Conservation (phyloP, 2,329 filamentous ascomycete species). For the Amauroascus niger region DNA sequence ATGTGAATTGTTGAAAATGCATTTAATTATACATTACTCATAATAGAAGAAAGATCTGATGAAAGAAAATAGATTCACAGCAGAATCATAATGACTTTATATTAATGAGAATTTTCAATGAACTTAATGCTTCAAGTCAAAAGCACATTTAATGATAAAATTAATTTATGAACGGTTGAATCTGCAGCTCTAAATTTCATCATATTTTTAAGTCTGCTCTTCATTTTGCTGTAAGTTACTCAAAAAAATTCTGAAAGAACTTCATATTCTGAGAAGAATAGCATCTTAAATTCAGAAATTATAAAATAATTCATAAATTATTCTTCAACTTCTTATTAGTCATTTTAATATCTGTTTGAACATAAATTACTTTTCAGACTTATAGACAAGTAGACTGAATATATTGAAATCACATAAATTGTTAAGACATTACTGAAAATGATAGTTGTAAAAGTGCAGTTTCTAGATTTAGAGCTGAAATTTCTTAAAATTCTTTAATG, state of each 20-base stretch:
- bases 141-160: not conserved
- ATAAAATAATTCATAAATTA: not conserved
- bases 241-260: not conserved
- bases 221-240: not conserved
- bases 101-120: no score
- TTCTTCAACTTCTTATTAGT: not conserved
- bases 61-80: no score
- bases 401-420: not conserved
- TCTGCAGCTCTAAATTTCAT: not conserved
- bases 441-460: not conserved
- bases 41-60: constrained; percentile 12
- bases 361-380: not conserved
- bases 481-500: not conserved
- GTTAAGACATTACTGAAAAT: not conserved
- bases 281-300: not conserved
- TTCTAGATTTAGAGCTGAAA: not conserved
- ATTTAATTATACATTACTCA: not conserved
- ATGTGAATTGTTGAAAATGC: not conserved
- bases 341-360: not conserved
- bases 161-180: not conserved
- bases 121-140: not conserved
- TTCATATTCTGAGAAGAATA: not conserved
- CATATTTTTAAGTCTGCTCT: not conserved
- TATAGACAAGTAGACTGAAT: not conserved
- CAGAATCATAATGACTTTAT: no score